phyloP scores from a whole-genome alignment of 352 stramenopile species.

The Phytopythium delawarense region DNA sequence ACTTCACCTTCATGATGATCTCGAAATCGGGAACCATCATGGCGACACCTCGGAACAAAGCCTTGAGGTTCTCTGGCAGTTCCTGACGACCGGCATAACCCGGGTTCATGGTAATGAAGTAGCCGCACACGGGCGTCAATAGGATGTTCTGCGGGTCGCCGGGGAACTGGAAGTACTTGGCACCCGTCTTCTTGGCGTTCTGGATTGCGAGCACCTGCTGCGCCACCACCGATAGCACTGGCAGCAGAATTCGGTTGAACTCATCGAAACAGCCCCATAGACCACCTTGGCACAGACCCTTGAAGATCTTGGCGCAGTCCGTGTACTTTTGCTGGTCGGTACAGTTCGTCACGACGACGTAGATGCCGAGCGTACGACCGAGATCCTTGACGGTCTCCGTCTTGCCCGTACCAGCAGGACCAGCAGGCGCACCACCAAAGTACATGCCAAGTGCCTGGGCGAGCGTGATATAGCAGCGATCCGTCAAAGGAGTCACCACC shows the following conservation, averaged over 20 bases:
- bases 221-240: slow-evolving; percentile 95
- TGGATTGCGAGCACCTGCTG: slow-evolving; percentile 98
- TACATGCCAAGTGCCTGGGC: slow-evolving; percentile 98
- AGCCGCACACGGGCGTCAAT: slow-evolving; percentile 93
- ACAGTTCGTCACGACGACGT: slow-evolving; percentile 98
- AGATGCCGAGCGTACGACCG: slow-evolving; percentile 93
- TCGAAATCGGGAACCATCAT: slow-evolving; percentile 94
- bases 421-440: slow-evolving; percentile 94
- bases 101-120: slow-evolving; percentile 99
- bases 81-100: slow-evolving; percentile 97
- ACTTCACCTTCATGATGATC: slow-evolving; percentile 96
- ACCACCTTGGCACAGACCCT: slow-evolving; percentile 94
- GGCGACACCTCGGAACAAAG: slow-evolving; percentile 85
- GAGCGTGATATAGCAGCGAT: slow-evolving; percentile 97
- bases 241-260: slow-evolving; percentile 97
- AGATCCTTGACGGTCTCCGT: slow-evolving; percentile 98
- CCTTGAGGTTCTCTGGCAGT: slow-evolving; percentile 98
- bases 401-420: slow-evolving; percentile 95
- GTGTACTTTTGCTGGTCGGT: slow-evolving; percentile 97
- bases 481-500: slow-evolving; percentile 96
- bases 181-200: slow-evolving; percentile 96
- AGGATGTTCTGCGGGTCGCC: slow-evolving; percentile 97
- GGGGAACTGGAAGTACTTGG: slow-evolving; percentile 96
- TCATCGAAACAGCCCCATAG: slow-evolving; percentile 98
- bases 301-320: slow-evolving; percentile 98